Conservation (phyloP, 148 eudicot species). For the Beta vulgaris region DNA sequence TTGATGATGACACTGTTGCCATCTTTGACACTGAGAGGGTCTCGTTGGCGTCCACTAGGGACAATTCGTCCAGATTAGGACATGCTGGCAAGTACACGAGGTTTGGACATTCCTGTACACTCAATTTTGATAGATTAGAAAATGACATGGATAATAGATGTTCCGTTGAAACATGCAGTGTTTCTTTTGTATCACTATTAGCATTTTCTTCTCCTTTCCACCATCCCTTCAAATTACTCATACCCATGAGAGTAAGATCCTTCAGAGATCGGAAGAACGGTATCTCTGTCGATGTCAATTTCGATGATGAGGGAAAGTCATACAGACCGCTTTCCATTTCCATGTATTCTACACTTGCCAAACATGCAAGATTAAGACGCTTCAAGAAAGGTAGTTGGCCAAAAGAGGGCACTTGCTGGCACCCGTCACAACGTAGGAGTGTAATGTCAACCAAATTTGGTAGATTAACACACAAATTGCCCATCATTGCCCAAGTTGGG, state of each 20-base stretch:
- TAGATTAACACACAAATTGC: conserved; percentile 5
- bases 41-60: neutral
- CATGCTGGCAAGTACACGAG: conserved; percentile 18
- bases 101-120: neutral
- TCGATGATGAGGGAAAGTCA: neutral
- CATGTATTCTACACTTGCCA: conserved; percentile 12
- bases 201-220: conserved; percentile 1
- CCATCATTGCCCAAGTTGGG: conserved; percentile 26
- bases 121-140: neutral
- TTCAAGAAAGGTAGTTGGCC: conserved; percentile 22
- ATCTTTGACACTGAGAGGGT: conserved; percentile 2
- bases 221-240: conserved; percentile 33
- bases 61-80: neutral
- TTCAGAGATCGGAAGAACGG: conserved; percentile 39
- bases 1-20: neutral
- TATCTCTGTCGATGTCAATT: neutral
- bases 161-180: neutral
- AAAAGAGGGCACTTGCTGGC: conserved; percentile 19
- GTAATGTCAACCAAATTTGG: conserved; percentile 19
- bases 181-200: too few species aligned
- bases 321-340: neutral
- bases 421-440: neutral
- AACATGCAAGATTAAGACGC: neutral
- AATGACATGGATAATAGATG: conserved; percentile 13
- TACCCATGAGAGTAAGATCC: neutral